Conservation (phyloP, 768 basidiomycete genomes). For the Leccinum incarnatum region DNA sequence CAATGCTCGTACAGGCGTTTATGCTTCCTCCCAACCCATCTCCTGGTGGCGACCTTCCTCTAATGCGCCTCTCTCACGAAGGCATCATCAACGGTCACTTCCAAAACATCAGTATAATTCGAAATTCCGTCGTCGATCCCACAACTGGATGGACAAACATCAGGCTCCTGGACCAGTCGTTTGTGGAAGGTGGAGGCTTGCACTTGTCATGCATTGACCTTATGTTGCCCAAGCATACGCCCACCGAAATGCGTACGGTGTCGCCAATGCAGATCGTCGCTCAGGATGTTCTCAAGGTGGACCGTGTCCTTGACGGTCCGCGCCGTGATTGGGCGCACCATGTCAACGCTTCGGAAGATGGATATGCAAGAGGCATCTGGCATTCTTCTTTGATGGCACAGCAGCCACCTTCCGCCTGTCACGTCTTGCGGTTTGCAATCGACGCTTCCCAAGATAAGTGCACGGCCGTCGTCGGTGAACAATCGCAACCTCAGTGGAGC, state of each 20-base stretch:
- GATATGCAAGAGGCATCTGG: background rate
- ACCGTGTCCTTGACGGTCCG: background rate
- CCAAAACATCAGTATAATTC: background rate
- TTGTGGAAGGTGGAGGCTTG: background rate
- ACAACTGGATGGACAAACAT: background rate
- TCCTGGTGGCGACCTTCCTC: background rate
- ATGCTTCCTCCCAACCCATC: background rate
- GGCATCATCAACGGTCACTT: background rate
- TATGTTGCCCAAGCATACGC: background rate
- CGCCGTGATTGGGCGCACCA: too few species aligned
- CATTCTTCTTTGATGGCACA: background rate
- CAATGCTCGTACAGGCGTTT: background rate
- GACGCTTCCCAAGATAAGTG: background rate
- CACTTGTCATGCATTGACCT: background rate
- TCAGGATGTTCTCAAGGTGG: background rate
- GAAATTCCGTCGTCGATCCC: background rate
- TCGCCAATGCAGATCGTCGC: background rate
- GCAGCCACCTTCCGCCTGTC: background rate
- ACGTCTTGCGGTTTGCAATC: background rate
- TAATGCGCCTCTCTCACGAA: conserved; percentile 1
- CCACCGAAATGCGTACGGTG: background rate
- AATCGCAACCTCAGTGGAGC: background rate
- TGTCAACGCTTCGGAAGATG: background rate
- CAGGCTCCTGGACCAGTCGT: background rate
- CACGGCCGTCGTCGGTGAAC: background rate